A percentile compares a stretch with the other conserved stretches of the same genome.
phyloP scores from a whole-genome alignment of 108 stramenopile species.

The Conticribra guillardii region DNA sequence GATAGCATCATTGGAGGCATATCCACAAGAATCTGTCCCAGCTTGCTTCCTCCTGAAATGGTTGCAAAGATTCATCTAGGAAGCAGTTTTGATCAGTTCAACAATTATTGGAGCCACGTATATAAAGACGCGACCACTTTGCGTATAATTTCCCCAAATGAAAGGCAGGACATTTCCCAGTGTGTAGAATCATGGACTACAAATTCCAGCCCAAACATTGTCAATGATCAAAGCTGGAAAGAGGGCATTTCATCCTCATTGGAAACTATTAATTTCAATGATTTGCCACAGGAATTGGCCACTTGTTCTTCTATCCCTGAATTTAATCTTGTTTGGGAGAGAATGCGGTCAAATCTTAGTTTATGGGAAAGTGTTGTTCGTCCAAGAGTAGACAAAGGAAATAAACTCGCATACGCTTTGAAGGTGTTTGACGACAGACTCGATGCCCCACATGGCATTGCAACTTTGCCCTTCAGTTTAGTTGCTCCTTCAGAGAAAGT shows the following conservation, averaged over 20 bases:
- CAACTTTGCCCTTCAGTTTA: constrained; percentile 66
- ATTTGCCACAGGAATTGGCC: constrained; percentile 44
- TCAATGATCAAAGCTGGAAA: constrained; percentile 52
- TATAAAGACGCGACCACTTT: constrained; percentile 34
- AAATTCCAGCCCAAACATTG: constrained; percentile 43
- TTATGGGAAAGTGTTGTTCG: constrained; percentile 50
- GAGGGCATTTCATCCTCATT: constrained; percentile 45
- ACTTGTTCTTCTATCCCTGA: constrained; percentile 15
- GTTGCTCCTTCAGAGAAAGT: constrained; percentile 48
- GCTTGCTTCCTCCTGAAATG: constrained; percentile 49
- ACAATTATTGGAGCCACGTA: constrained; percentile 34
- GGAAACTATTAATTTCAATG: constrained; percentile 35
- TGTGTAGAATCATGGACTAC: constrained; percentile 49
- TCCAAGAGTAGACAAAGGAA: constrained; percentile 53
- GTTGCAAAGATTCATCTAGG: constrained; percentile 23
- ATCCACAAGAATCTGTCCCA: constrained; percentile 60
- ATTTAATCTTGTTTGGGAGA: constrained; percentile 31
- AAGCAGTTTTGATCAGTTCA: constrained; percentile 14
- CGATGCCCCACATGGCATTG: constrained; percentile 26
- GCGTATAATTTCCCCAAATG: constrained; percentile 29
- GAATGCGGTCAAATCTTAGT: constrained; percentile 20
- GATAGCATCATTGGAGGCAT: constrained; percentile 40
- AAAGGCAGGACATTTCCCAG: constrained; percentile 33
- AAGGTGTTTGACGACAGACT: constrained; percentile 58
- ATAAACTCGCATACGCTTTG: constrained; percentile 55